These are phyloP conservation scores for Strobilomyces dryophilus DNA, from an alignment of 768 basidiomycete genomes.

Conservation along the genomic window DNA sequence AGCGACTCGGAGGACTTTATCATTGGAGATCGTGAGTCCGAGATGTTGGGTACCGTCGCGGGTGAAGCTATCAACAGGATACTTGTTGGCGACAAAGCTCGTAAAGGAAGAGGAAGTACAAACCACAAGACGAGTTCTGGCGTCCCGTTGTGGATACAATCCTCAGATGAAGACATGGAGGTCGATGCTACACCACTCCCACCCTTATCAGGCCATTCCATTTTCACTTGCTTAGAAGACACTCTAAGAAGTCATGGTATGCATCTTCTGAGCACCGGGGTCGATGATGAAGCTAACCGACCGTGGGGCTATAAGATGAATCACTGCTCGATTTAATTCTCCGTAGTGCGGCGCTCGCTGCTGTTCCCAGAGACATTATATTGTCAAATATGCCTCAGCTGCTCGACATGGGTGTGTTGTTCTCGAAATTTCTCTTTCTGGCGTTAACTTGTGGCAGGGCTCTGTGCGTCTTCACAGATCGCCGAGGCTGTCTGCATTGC, in stretches of 20 bases:
- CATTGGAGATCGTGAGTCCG: conserved; percentile 34
- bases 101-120: conserved; percentile 22
- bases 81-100: conserved; percentile 38
- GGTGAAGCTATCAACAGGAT: conserved; percentile 44
- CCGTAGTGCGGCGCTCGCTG: conserved; percentile 37
- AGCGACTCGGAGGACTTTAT: conserved; percentile 27
- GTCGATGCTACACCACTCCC: conserved; percentile 11
- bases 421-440: background rate
- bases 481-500: conserved; percentile 29
- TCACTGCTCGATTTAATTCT: conserved; percentile 38
- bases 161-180: conserved; percentile 19
- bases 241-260: conserved; percentile 33
- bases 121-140: conserved; percentile 19
- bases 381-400: conserved; percentile 36
- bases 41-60: conserved; percentile 27
- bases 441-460: conserved; percentile 14
- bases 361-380: conserved; percentile 28
- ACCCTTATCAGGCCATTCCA: conserved; percentile 19
- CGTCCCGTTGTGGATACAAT: conserved; percentile 31
- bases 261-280: conserved; percentile 7
- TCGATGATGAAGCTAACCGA: background rate
- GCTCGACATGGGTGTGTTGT: conserved; percentile 37
- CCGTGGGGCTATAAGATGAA: conserved; percentile 32
- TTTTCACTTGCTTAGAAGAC: conserved; percentile 31
- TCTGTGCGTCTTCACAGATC: conserved; percentile 26